Evolutionary conservation across 1,139 yeast species (phyloP).

Genomic region (Arxiozyma heterogenica): DNA sequence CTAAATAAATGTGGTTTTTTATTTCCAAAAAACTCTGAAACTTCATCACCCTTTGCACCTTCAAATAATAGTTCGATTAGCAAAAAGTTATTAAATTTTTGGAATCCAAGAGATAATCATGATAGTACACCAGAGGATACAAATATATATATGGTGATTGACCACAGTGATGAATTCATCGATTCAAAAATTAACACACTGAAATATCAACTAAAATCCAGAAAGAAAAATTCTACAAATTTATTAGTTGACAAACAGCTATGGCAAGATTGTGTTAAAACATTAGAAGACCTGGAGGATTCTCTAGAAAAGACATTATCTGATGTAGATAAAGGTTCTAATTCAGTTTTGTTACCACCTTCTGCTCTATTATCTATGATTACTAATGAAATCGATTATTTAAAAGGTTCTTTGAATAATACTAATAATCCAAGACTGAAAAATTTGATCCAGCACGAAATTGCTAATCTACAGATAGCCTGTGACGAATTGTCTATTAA

Average conservation of each 20-base stretch:
- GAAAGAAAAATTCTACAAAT: conserved; percentile 17
- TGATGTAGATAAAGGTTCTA: not conserved
- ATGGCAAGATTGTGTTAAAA: conserved; percentile 20
- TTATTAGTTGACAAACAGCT: conserved; percentile 12
- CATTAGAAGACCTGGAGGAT: conserved; percentile 17
- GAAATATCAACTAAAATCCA: conserved; percentile 17
- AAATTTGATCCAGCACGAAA: conserved; percentile 17
- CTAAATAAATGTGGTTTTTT: conserved; percentile 18
- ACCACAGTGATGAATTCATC: conserved; percentile 11
- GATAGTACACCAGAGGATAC: not conserved
- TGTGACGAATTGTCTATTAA: conserved; percentile 9
- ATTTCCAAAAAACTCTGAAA: conserved; percentile 5
- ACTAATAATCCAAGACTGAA: conserved; percentile 8
- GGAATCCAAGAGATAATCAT: not conserved
- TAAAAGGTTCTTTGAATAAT: conserved; percentile 4
- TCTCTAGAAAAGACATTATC: conserved; percentile 8
- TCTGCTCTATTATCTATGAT: conserved; percentile 1
- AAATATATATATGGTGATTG: conserved; percentile 3
- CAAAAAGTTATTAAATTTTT: conserved; percentile 1
- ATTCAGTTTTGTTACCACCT: not conserved
- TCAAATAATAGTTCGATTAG: not conserved
- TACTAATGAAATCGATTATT: not conserved
- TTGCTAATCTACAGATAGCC: conserved; percentile 17
- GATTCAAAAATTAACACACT: conserved; percentile 14
- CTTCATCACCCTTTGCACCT: not conserved